Conservation (phyloP, 116 monocot species). For the Zostera marina region DNA sequence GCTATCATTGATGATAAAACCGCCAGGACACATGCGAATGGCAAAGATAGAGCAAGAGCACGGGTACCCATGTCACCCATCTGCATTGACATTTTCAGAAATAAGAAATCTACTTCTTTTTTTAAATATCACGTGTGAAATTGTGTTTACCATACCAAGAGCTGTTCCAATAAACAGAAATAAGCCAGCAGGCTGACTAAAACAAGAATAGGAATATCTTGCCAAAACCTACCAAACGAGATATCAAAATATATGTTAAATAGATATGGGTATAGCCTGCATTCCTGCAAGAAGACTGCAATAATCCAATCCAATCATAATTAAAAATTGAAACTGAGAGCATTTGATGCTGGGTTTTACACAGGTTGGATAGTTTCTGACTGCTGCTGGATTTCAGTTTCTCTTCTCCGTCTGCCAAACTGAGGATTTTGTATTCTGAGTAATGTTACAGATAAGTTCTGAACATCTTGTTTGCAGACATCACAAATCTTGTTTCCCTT, state of each 20-base stretch:
- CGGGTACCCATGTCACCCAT: conserved; percentile 51
- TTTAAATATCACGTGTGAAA: background rate
- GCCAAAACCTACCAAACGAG: conserved; percentile 25
- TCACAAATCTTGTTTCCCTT: conserved; percentile 97
- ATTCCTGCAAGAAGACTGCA: too few species aligned
- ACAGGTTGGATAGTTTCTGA: conserved; percentile 26
- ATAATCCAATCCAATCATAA: too few species aligned
- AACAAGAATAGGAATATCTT: conserved; percentile 30
- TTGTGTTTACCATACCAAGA: conserved; percentile 31
- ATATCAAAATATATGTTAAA: conserved; percentile 4
- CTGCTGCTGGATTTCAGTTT: conserved; percentile 8
- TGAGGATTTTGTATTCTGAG: conserved; percentile 62
- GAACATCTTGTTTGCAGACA: conserved; percentile 81
- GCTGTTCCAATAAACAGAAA: conserved; percentile 42
- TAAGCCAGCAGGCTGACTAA: conserved; percentile 38
- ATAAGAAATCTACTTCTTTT: too few species aligned
- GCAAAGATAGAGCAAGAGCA: conserved; percentile 91
- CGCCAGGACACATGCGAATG: conserved; percentile 94
- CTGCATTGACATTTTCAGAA: conserved; percentile 26
- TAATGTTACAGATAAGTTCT: conserved; percentile 82
- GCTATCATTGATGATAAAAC: conserved; percentile 91
- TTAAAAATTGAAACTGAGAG: too few species aligned
- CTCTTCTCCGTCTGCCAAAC: conserved; percentile 18
- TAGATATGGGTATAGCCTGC: background rate
- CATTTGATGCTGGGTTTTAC: conserved; percentile 11